Conservation (phyloP, 768 basidiomycete genomes). For the Lepiota venenata region DNA sequence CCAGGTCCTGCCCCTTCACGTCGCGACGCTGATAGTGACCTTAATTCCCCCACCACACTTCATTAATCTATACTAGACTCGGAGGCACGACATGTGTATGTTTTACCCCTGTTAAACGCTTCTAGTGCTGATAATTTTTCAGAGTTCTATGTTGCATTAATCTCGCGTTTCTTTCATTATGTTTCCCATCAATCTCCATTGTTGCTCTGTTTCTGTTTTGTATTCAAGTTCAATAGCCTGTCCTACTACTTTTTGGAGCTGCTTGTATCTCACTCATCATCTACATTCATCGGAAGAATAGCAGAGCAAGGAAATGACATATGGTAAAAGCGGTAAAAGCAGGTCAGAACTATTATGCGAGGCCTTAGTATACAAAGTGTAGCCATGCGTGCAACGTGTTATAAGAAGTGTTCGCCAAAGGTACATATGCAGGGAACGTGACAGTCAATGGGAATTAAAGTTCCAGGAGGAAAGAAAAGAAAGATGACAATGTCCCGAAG, state of each 20-base stretch:
- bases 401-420: neutral
- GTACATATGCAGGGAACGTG: constrained; percentile 2
- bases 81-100: neutral
- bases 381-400: neutral
- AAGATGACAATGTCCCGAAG: neutral
- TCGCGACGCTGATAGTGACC: neutral
- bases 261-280: too few relatives aligned
- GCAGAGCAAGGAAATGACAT: neutral
- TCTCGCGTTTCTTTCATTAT: too few relatives aligned
- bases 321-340: neutral
- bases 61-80: neutral
- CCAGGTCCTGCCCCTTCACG: neutral
- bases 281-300: neutral
- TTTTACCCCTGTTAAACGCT: too few relatives aligned
- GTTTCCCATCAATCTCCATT: too few relatives aligned
- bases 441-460: neutral
- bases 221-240: too few relatives aligned
- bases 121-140: too few relatives aligned
- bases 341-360: neutral
- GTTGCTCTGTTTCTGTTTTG: too few relatives aligned
- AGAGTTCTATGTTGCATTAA: too few relatives aligned
- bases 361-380: neutral
- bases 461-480: neutral
- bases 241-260: too few relatives aligned
- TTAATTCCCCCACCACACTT: neutral